phyloP scores from a whole-genome alignment of 495 filamentous ascomycete species.

The Halenospora varia region DNA sequence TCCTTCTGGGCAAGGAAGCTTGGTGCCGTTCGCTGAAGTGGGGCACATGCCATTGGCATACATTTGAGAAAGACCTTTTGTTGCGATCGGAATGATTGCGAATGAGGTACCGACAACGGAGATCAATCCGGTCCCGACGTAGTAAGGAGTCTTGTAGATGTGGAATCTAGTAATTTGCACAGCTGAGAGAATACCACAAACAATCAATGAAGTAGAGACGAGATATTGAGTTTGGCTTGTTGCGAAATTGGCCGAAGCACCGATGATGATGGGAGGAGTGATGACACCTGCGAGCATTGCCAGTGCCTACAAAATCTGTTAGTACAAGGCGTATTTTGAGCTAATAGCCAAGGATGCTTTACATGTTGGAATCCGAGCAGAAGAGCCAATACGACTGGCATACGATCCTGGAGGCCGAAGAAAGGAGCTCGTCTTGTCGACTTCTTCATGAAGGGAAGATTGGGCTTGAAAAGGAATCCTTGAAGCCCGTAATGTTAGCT shows the following conservation, averaged over 20 bases:
- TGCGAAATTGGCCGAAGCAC: conserved; percentile 61
- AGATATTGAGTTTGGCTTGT: conserved; percentile 67
- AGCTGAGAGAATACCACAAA: conserved; percentile 72
- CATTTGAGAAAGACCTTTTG: conserved; percentile 77
- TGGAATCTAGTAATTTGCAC: conserved; percentile 86
- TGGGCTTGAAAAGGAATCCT: conserved; percentile 62
- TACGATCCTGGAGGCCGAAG: conserved; percentile 79
- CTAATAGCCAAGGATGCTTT: conserved; percentile 31
- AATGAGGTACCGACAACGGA: conserved; percentile 90
- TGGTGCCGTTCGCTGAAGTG: conserved; percentile 53
- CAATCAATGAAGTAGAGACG: conserved; percentile 85
- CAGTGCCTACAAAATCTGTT: conserved; percentile 30
- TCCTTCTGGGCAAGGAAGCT: conserved; percentile 75
- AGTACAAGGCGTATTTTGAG: background rate
- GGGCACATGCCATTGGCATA: conserved; percentile 79
- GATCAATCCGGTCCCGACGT: conserved; percentile 81
- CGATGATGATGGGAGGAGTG: conserved; percentile 76
- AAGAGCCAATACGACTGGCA: conserved; percentile 76
- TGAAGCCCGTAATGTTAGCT: background rate
- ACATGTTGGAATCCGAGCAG: conserved; percentile 66
- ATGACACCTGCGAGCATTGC: conserved; percentile 58
- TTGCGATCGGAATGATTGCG: conserved; percentile 79
- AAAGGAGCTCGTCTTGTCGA: conserved; percentile 64
- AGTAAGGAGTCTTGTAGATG: conserved; percentile 73
- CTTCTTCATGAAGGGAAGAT: conserved; percentile 78